Conservation (phyloP, 345 rosid genomes). For the Pugionium cornutum region DNA sequence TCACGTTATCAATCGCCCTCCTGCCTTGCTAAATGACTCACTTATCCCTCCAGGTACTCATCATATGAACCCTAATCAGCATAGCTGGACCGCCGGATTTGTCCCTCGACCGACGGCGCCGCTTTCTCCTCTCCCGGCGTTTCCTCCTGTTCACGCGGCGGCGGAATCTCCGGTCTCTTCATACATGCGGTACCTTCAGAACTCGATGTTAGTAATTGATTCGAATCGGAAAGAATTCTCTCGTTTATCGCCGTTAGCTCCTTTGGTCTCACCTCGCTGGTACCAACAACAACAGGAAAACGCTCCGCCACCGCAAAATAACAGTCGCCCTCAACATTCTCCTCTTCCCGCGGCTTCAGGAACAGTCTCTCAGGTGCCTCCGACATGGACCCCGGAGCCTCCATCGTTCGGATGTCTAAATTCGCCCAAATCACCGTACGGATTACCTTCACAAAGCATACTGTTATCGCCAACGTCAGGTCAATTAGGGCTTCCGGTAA, state of each 20-base stretch:
- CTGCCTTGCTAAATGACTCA: constrained; percentile 48
- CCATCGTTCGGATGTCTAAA: constrained; percentile 76
- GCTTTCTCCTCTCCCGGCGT: constrained; percentile 66
- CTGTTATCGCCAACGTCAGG: constrained; percentile 65
- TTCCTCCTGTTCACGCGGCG: constrained; percentile 65
- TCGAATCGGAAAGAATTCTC: constrained; percentile 52
- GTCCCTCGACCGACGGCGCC: constrained; percentile 49
- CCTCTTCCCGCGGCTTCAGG: constrained; percentile 28
- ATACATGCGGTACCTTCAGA: constrained; percentile 71
- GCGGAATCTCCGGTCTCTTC: constrained; percentile 78
- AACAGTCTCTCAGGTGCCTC: constrained; percentile 32
- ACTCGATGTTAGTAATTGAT: constrained; percentile 50
- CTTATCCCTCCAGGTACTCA: constrained; percentile 30
- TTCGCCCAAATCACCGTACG: constrained; percentile 70
- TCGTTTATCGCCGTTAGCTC: constrained; percentile 68
- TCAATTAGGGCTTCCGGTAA: constrained; percentile 58
- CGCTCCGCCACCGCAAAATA: constrained; percentile 32
- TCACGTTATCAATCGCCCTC: constrained; percentile 70
- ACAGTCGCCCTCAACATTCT: constrained; percentile 29
- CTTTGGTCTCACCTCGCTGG: constrained; percentile 70
- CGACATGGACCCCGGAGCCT: constrained; percentile 50
- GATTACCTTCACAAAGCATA: constrained; percentile 61
- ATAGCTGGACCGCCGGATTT: constrained; percentile 30
- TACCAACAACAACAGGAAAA: constrained; percentile 41
- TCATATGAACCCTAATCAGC: constrained; percentile 8